Evolutionary conservation across 2,329 filamentous ascomycete species (phyloP).

Genomic region (Tolypocladium sp.): DNA sequence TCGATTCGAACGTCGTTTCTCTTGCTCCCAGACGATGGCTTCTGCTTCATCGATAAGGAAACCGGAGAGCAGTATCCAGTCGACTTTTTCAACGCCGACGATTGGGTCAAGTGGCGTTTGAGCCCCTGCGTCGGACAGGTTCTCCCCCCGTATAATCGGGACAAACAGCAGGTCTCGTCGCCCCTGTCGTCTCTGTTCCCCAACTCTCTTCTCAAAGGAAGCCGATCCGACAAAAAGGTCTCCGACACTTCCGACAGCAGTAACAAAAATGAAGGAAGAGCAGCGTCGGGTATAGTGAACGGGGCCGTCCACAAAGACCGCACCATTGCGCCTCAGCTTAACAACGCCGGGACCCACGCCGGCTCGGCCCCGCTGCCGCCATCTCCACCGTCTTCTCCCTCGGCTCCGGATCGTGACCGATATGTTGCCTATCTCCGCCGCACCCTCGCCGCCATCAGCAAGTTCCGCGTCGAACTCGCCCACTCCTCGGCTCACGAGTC

Average conservation of each 20-base stretch:
- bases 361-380: conserved; percentile 8
- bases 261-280: background rate
- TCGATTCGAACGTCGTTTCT: conserved; percentile 79
- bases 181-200: conserved; percentile 40
- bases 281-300: background rate
- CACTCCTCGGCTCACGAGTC: conserved; percentile 49
- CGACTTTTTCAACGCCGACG: conserved; percentile 72
- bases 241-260: conserved; percentile 5
- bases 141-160: conserved; percentile 45
- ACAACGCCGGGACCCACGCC: conserved; percentile 2
- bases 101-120: conserved; percentile 70
- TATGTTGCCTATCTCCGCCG: conserved; percentile 60
- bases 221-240: conserved; percentile 24
- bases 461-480: conserved; percentile 67
- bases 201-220: conserved; percentile 30
- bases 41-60: conserved; percentile 76
- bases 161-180: conserved; percentile 23
- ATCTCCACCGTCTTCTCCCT: conserved; percentile 11
- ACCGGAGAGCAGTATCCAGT: conserved; percentile 74
- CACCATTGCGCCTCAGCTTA: conserved; percentile 18
- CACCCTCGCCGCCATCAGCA: conserved; percentile 60
- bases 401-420: conserved; percentile 14
- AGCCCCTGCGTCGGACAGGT: conserved; percentile 68
- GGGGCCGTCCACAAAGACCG: conserved; percentile 29
- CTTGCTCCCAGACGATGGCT: conserved; percentile 76